Evolutionary conservation across 2,329 filamentous ascomycete genomes (phyloP), one percentile per base, ranked within the genome.

Genomic region (Emericellopsis cladophorae): DNA sequence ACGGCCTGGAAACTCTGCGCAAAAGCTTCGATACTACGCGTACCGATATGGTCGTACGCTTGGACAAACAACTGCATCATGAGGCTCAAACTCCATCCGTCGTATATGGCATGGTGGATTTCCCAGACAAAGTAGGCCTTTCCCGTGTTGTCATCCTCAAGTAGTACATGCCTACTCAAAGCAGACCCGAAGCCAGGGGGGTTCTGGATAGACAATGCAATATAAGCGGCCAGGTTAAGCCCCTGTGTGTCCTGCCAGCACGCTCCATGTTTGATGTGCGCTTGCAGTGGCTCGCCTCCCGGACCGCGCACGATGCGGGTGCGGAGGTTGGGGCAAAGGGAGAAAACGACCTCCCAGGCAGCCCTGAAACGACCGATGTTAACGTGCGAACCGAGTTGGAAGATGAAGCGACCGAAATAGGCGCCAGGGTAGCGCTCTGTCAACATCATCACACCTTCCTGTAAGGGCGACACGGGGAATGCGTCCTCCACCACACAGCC

Each of bases 341-440:
- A 18, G 4, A 44, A 24, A 9, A 40, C 43, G 7, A 18, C 12
- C 24, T 46, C 44, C 41, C 44, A 47, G 7, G 45, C 45, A 11
- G 26, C n/a, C 16, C 41, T 40, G 32, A 47, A 46, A 4, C 7
- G 40, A 10, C 37, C 40, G 38, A 51, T 18, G 8, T 54, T 45
- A 11, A 50, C 24, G 14, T 48, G 12, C 4, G 31, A 36, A 1
- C 45, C 29, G 4, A 56, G 48, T 22, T 44, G 38, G 31, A 51
- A 40, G 10, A 48, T 49, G 33, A 52, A 46, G 36, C 51, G 48
- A 3, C 54, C 52, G 12, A 62, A 49, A 33, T 65, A 64, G 2
- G 54, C 53, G 2, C 55, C 58, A 2, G 44, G 26, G 10, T 54
- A 47, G 22, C 52, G 50, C 33, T 46, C 48, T 2, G 59, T 51